A percentile compares a stretch with the other conserved stretches of the same genome.
Conservation (phyloP, 2,329 filamentous ascomycete genomes). For the Cercospora sojina region DNA sequence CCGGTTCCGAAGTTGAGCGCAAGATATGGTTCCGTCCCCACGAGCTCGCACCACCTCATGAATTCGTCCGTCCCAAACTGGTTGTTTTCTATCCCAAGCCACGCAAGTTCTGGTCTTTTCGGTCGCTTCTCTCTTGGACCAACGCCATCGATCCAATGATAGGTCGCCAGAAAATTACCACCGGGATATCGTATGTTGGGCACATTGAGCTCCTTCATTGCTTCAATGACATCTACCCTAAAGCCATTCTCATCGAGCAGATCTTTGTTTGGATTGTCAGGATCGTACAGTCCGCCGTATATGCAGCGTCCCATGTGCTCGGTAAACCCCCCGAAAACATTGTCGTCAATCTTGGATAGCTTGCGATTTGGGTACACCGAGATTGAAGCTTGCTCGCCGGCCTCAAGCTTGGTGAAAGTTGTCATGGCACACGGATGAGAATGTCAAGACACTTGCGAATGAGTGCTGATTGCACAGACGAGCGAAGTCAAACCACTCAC, state of each 20-base stretch:
- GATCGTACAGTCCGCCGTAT: slow-evolving; percentile 83
- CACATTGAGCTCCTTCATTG: slow-evolving; percentile 69
- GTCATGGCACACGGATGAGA: slow-evolving; percentile 50
- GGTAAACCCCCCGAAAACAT: slow-evolving; percentile 81
- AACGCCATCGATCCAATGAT: slow-evolving; percentile 81
- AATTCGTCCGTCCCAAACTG: slow-evolving; percentile 85
- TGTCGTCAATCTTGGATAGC: slow-evolving; percentile 72
- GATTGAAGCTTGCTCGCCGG: slow-evolving; percentile 62
- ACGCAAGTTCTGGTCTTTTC: slow-evolving; percentile 68
- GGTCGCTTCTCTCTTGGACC: slow-evolving; percentile 71
- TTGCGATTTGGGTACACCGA: slow-evolving; percentile 63
- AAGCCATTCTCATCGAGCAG: slow-evolving; percentile 75
- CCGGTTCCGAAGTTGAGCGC: slow-evolving; percentile 78
- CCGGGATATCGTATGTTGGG: slow-evolving; percentile 80
- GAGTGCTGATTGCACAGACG: background rate
- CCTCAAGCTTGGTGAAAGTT: slow-evolving; percentile 67
- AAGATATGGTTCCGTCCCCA: slow-evolving; percentile 75
- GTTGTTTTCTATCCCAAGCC: slow-evolving; percentile 74
- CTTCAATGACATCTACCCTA: slow-evolving; percentile 73
- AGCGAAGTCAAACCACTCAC: background rate
- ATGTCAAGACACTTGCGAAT: background rate
- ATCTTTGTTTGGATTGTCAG: slow-evolving; percentile 56
- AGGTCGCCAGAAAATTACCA: slow-evolving; percentile 81
- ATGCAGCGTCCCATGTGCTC: slow-evolving; percentile 93
- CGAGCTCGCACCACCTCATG: slow-evolving; percentile 72